phyloP scores from a whole-genome alignment of 2,329 filamentous ascomycete genomes.

The Venturia aucupariae region DNA sequence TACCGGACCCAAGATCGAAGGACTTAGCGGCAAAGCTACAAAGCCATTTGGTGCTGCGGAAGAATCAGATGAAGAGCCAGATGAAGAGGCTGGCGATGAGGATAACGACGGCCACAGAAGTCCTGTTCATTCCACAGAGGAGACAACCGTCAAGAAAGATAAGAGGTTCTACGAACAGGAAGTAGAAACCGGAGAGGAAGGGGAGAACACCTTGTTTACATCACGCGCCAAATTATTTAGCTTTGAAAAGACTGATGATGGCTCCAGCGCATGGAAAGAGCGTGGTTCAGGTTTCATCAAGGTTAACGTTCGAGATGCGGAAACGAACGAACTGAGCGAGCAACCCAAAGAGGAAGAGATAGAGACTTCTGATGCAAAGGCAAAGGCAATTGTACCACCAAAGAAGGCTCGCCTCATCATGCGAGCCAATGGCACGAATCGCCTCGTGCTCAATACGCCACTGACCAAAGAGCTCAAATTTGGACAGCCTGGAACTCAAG shows the following conservation, averaged over 20 bases:
- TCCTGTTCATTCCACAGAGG: not conserved
- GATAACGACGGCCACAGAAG: slow-evolving; percentile 18
- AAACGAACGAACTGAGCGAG: slow-evolving; percentile 18
- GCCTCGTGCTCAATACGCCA: slow-evolving; percentile 77
- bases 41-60: slow-evolving; percentile 72
- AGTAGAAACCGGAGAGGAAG: slow-evolving; percentile 80
- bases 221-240: slow-evolving; percentile 79
- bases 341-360: slow-evolving; percentile 33
- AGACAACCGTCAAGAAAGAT: slow-evolving; percentile 53
- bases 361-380: slow-evolving; percentile 30
- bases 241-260: slow-evolving; percentile 42
- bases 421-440: slow-evolving; percentile 81
- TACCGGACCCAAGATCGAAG: slow-evolving; percentile 37
- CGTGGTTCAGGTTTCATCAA: slow-evolving; percentile 76
- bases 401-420: slow-evolving; percentile 65
- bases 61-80: slow-evolving; percentile 47
- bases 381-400: slow-evolving; percentile 29
- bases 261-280: slow-evolving; percentile 61
- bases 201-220: slow-evolving; percentile 65
- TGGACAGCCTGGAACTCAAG: not conserved
- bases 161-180: slow-evolving; percentile 52
- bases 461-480: not conserved
- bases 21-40: slow-evolving; percentile 48
- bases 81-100: slow-evolving; percentile 27
- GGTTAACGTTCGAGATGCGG: slow-evolving; percentile 57